phyloP scores from a whole-genome alignment of 1,284 basidiomycete genomes.

The Cryptococcus hybrid region DNA sequence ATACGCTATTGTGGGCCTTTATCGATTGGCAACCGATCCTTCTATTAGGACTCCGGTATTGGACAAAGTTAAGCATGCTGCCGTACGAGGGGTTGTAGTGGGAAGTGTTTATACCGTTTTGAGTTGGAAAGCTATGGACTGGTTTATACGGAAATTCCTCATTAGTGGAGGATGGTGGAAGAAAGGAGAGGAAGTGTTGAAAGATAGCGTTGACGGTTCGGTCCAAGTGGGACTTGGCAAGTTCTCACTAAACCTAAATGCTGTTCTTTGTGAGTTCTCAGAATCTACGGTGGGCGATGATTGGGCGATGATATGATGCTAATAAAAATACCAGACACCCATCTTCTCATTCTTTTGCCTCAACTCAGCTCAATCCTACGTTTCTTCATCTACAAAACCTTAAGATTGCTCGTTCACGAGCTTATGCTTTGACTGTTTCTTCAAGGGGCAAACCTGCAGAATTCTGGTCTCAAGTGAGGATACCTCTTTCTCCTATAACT shows the following conservation, averaged over 20 bases:
- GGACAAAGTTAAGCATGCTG: conserved; percentile 49
- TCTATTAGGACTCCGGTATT: conserved; percentile 41
- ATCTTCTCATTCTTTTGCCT: conserved; percentile 65
- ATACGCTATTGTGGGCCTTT: conserved; percentile 44
- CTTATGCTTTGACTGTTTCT: conserved; percentile 68
- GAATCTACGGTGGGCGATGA: neutral
- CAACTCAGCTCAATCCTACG: conserved; percentile 70
- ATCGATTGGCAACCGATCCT: conserved; percentile 44
- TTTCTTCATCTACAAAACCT: conserved; percentile 80
- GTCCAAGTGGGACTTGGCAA: conserved; percentile 30
- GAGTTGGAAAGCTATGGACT: conserved; percentile 40
- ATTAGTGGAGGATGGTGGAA: conserved; percentile 23
- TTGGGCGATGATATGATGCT: neutral
- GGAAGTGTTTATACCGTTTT: conserved; percentile 36
- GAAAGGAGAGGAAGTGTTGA: conserved; percentile 20
- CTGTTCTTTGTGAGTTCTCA: conserved; percentile 38
- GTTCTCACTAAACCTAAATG: conserved; percentile 28
- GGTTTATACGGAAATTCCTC: conserved; percentile 42
- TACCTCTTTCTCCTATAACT: neutral
- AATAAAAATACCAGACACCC: conserved; percentile 59
- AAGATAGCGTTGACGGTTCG: conserved; percentile 18
- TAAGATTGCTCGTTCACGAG: conserved; percentile 68
- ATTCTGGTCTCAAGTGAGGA: conserved; percentile 63
- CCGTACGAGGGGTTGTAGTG: conserved; percentile 40
- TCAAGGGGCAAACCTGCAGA: conserved; percentile 73